Evolutionary conservation across 2,329 filamentous ascomycete species (phyloP), one percentile per base, ranked within the genome.

Genomic region (Talaromyces sp.): DNA sequence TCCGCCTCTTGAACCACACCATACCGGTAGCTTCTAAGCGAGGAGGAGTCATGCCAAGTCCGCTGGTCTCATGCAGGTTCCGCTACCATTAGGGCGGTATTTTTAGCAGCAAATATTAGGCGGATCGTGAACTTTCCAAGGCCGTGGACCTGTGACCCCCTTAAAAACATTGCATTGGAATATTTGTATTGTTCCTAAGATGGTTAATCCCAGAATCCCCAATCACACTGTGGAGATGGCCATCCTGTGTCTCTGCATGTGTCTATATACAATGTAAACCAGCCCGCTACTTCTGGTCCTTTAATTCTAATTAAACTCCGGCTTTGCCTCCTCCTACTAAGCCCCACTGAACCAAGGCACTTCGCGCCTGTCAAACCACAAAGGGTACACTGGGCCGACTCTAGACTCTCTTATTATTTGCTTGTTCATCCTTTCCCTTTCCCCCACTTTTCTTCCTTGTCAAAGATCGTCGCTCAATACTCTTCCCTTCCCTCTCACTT

Each of bases 341-440:
- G 24, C 24, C 24, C 24, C 24, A 46, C 49, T 35, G 47, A 41
- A 35, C 45, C 41, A 36, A 30, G 44, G 32, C 5, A 36, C 44
- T 19, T 29, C 7, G 9, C 16, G 20, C 33, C 30, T 44, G 41
- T 35, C 39, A 47, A 42, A 40, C 40, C 37, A 22, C 33, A 35
- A 19, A 17, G n/a, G 24, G 10, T 30, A 47, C 27, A 11, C 32
- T 40, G 10, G 9, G 13, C 24, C 44, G 24, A 35, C 33, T 35
- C 40, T 39, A 19, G 17, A 20, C 42, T 43, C 51, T 45, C 27
- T 52, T 46, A 47, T 52, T 49, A 20, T 24, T 20, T 42, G 11
- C 32, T n/a, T 19, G 11, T 29, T 39, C 32, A 19, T 36, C 24
- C 24, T 27, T 33, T 24, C 9, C 49, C 29, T 47, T 16, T 10